A percentile compares a stretch with the other conserved stretches of the same genome.
Evolutionary conservation across 768 basidiomycete species (phyloP).

Genomic region (Candolleomyces eurysporus): DNA sequence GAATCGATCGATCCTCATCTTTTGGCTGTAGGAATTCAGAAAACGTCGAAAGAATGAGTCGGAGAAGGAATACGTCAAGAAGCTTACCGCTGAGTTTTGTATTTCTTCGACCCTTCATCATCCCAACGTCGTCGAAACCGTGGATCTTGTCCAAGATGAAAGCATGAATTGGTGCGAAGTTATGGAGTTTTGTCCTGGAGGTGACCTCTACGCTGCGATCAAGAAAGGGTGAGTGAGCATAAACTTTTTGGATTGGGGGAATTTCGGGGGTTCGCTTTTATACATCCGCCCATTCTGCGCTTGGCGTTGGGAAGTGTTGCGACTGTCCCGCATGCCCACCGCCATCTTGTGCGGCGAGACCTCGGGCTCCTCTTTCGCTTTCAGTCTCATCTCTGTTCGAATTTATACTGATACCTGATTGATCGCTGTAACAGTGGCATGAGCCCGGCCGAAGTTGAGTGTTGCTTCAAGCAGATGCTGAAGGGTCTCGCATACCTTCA

Average conservation of each 20-base stretch:
- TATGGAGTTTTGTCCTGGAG: conserved; percentile 99
- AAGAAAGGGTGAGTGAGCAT: conserved; percentile 72
- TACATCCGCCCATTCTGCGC: neutral
- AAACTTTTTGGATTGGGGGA: conserved; percentile 3
- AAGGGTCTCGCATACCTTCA: conserved; percentile 89
- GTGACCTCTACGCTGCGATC: conserved; percentile 97
- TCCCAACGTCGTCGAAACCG: conserved; percentile 95
- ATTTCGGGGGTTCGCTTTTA: neutral
- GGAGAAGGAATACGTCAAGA: conserved; percentile 99
- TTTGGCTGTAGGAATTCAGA: conserved; percentile 80
- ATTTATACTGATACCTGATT: conserved; percentile 3
- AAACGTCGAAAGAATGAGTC: conserved; percentile 97
- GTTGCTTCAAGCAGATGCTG: conserved; percentile 96
- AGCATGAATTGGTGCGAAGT: conserved; percentile 97
- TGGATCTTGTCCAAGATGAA: conserved; percentile 99
- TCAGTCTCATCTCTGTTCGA: neutral
- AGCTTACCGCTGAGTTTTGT: conserved; percentile 98
- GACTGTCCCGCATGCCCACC: neutral
- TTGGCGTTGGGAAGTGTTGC: neutral
- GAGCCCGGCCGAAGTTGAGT: conserved; percentile 91
- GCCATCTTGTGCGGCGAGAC: neutral
- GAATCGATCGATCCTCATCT: neutral
- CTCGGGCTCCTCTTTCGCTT: no score
- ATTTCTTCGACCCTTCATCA: conserved; percentile 96
- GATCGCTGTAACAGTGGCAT: conserved; percentile 45